Base-by-base conservation (phyloP, 345 rosid genomes). In the Anacardium occidentale region DNA sequence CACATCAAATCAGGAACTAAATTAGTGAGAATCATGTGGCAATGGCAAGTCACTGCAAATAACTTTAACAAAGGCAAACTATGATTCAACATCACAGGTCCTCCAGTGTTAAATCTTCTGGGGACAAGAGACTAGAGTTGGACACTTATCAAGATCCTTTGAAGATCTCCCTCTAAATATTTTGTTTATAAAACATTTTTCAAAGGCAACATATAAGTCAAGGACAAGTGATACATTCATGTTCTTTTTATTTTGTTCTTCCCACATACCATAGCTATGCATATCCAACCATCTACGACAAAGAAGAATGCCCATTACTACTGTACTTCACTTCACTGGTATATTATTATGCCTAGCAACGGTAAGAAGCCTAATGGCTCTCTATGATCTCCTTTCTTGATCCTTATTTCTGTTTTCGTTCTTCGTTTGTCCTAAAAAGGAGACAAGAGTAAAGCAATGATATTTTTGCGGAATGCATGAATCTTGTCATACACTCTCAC, bases 281-380 rank as follows among this genome's bases (percentile, higher is more conserved):
- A 67, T 21, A 51, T 20, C 21, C 60, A 11, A n/a, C 12, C 12
- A 7, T 48, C 4, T 4, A 9, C 10, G 52, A 66, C 21, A 67
- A 52, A 47, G 20, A 13, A n/a, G 5, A 2, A 50, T 5, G 22
- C 52, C 24, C 12, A 66, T 18, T 18, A 51, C 59, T 66, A 51
- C 3, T 34, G 17, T 52, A 48, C 8, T 25, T 66, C 56, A 66
- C 44, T 48, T 25, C 21, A 25, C 8, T 32, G 10, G 25, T 44
- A 32, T 42, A 44, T 20, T 25, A 40, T 25, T 3, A 50, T 26
- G 17, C 66, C 21, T 50, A 47, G 11, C 29, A 10, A 29, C 45
- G 1, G 48, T 68, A 20, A 53, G 71, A 68, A 52, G 71, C 45
- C 48, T 12, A 29, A 68, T 53, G 48, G n/a, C 29, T 54, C 61